Evolutionary conservation across 331 rosid genomes (phyloP), one percentile per base, ranked within the genome.

Genomic region (Cydonia oblonga): DNA sequence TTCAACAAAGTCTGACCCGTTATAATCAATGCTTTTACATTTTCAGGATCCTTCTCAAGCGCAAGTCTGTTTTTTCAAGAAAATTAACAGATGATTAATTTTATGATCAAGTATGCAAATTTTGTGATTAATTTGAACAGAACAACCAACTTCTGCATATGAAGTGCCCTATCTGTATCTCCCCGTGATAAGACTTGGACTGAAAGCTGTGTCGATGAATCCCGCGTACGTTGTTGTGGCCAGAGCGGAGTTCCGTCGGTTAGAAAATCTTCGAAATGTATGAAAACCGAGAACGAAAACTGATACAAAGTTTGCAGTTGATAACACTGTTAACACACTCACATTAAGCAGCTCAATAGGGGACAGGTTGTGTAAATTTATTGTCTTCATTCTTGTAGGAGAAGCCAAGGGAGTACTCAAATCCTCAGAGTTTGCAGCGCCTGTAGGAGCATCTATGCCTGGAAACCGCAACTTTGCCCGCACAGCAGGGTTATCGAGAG

Each of bases 41-140:
- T 78, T 64, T 88, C 96, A 56, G 98, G 97, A 72, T 93, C 98
- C 85, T 93, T 91, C 65, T 87, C 84, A 76, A 93, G 95, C 69
- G 91, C 92, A 74, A 76, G 79, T 77, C 98, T 93, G 84, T 65
- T 26, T 52, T 56, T 38, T 38, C 11, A n/a, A 10, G 23, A 22
- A 22, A 56, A 64, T 29, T 19, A 16, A 35, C 6, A 52, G 20
- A 38, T 28, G 1, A 30, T n/a, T 38, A 38, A 38, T 38, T 1
- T 38, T 9, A 32, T 16, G 8, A 26, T 26, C 10, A 74, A 73
- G 30, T 68, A 33, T 14, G 66, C 16, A 26, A 38, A 38, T 38
- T 38, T 11, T 53, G 19, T 24, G 22, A 62, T 23, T 68, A 38
- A 38, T 38, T 38, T 63, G 33, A 80, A 75, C 54, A 40, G 68